Evolutionary conservation across 106 monocot genomes (phyloP).

Genomic region (Iris macrosiphon): DNA sequence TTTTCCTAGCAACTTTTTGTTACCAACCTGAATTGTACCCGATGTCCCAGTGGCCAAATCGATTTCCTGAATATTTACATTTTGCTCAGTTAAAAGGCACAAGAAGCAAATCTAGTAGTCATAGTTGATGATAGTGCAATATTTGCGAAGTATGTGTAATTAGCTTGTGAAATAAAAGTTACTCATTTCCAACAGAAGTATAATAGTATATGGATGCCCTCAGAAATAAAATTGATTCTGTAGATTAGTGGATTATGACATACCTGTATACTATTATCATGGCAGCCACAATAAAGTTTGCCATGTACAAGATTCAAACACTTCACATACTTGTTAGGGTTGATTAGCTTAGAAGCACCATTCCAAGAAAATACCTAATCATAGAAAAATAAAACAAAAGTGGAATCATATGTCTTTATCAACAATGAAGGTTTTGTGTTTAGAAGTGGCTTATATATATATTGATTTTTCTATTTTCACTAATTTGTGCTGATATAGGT

Average conservation of each 20-base stretch:
- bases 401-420: too few species aligned
- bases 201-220: too few species aligned
- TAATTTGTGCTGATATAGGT: too few species aligned
- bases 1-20: slow-evolving; percentile 46
- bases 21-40: slow-evolving; percentile 31
- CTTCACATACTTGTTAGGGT: slow-evolving; percentile 37
- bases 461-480: too few species aligned
- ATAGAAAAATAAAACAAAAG: not conserved
- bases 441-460: too few species aligned
- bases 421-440: too few species aligned
- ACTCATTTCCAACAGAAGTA: too few species aligned
- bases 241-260: not conserved
- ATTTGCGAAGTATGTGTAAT: too few species aligned
- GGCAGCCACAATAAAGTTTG: slow-evolving; percentile 53
- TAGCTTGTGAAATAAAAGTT: too few species aligned
- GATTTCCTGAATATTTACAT: slow-evolving; percentile 34
- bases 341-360: slow-evolving; percentile 35
- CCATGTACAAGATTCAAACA: slow-evolving; percentile 41
- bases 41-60: slow-evolving; percentile 48
- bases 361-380: slow-evolving; percentile 46
- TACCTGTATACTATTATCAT: slow-evolving; percentile 48
- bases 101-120: too few species aligned
- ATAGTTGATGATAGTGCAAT: too few species aligned
- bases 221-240: too few species aligned
- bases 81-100: not conserved